Percentiles rank a stretch among this genome's conserved stretches.
Evolutionary conservation across 176 grass and related monocot genomes (phyloP).

Genomic region (Puya raimondii): DNA sequence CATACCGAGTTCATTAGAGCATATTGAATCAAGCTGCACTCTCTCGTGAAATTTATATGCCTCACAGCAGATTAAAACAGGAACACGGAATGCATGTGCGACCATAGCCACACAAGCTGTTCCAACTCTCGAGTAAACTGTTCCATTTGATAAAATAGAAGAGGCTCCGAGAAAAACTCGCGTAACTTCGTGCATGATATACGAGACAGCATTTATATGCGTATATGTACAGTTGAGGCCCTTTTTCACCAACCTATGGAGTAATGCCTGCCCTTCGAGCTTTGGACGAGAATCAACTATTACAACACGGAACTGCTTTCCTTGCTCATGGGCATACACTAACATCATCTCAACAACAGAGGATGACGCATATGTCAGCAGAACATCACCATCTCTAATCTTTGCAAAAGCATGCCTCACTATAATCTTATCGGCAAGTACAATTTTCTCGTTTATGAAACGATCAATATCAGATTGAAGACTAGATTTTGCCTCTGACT

Average conservation of each 20-base stretch:
- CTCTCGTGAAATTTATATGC: slow-evolving; percentile 90
- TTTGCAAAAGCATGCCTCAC: slow-evolving; percentile 58
- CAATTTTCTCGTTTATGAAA: slow-evolving; percentile 88
- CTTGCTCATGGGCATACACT: slow-evolving; percentile 43
- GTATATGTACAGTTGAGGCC: slow-evolving; percentile 66
- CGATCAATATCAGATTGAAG: slow-evolving; percentile 72
- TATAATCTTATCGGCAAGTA: slow-evolving; percentile 57
- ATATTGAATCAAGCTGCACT: slow-evolving; percentile 83
- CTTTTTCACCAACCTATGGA: slow-evolving; percentile 42
- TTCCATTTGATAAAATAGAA: slow-evolving; percentile 65
- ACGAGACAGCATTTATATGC: slow-evolving; percentile 70
- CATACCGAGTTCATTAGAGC: slow-evolving; percentile 74
- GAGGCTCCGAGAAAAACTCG: slow-evolving; percentile 68
- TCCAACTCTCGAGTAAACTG: slow-evolving; percentile 67
- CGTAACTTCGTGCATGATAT: slow-evolving; percentile 78
- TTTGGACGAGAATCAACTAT: slow-evolving; percentile 67
- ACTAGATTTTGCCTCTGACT: slow-evolving; percentile 55
- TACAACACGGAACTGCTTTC: slow-evolving; percentile 50
- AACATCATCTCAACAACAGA: slow-evolving; percentile 82
- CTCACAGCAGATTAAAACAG: slow-evolving; percentile 72
- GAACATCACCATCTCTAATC: slow-evolving; percentile 64
- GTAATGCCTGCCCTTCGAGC: slow-evolving; percentile 49
- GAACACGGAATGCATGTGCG: slow-evolving; percentile 54
- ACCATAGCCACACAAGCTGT: slow-evolving; percentile 68
- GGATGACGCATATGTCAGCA: slow-evolving; percentile 61